These are phyloP conservation scores for Saccharomyces hybrid DNA, from an alignment of 1,139 yeast genomes.

Conservation along the genomic window DNA sequence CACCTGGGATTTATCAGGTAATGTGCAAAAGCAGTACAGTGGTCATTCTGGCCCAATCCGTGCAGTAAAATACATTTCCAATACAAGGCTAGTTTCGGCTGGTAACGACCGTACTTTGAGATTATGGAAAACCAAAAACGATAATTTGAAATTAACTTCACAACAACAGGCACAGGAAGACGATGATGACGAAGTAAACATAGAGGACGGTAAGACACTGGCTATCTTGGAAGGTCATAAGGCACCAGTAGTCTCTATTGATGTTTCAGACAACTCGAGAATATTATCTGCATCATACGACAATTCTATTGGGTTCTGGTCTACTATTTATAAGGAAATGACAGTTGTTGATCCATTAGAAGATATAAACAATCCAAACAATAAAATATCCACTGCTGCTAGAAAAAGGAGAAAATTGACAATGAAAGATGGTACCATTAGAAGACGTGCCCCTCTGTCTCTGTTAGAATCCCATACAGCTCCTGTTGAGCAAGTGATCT, in stretches of 20 bases:
- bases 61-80: constrained; percentile 69
- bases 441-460: constrained; percentile 75
- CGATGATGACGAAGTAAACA: constrained; percentile 42
- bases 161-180: constrained; percentile 32
- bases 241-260: constrained; percentile 76
- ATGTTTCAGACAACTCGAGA: constrained; percentile 47
- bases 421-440: constrained; percentile 63
- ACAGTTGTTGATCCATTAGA: constrained; percentile 58
- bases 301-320: constrained; percentile 79
- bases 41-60: constrained; percentile 88
- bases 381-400: constrained; percentile 60
- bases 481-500: constrained; percentile 79
- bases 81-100: constrained; percentile 70
- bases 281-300: constrained; percentile 85
- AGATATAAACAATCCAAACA: constrained; percentile 39
- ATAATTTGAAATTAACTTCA: constrained; percentile 23
- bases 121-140: constrained; percentile 71
- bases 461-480: constrained; percentile 73
- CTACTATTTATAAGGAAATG: constrained; percentile 79
- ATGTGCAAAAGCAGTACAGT: constrained; percentile 67
- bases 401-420: constrained; percentile 83
- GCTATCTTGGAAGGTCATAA: constrained; percentile 86
- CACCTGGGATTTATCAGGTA: constrained; percentile 80
- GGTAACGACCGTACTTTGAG: constrained; percentile 87
- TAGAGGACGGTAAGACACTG: constrained; percentile 65